These are phyloP conservation scores for Mrakia gelida DNA, from an alignment of 768 basidiomycete genomes.

Conservation along the genomic window DNA sequence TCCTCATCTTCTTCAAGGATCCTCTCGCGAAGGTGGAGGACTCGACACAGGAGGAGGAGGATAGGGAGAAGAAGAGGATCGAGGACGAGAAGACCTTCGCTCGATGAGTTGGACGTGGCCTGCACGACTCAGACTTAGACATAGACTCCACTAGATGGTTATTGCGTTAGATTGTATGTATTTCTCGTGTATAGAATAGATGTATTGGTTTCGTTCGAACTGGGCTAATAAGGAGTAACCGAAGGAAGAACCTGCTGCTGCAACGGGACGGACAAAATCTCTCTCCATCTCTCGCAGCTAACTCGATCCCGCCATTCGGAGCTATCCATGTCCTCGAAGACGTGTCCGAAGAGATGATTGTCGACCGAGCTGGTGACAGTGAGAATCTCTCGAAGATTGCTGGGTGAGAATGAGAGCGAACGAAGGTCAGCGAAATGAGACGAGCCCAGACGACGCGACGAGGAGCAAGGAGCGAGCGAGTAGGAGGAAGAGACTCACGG, in stretches of 20 bases:
- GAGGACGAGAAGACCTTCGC: background rate
- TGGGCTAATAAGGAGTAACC: no score
- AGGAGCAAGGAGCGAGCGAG: background rate
- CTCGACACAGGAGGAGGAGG: background rate
- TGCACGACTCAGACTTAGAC: background rate
- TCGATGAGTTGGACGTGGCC: background rate
- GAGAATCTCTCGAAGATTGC: background rate
- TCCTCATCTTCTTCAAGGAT: slow-evolving; percentile 8
- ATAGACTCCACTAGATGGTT: background rate
- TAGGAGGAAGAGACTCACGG: background rate
- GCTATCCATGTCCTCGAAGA: slow-evolving; percentile 4
- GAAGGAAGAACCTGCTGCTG: background rate
- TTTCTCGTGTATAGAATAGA: background rate
- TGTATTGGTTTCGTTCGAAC: background rate
- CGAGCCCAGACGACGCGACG: background rate
- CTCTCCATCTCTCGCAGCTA: background rate
- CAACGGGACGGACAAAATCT: background rate
- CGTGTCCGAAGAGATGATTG: background rate
- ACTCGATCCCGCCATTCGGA: background rate
- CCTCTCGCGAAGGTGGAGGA: slow-evolving; percentile 5
- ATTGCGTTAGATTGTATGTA: background rate
- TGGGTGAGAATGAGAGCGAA: background rate
- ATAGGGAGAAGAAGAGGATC: background rate
- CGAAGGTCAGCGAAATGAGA: background rate
- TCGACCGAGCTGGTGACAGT: background rate